Percentiles rank a stretch among this genome's conserved stretches.
These are phyloP conservation scores for Thalassiosira ordinaria DNA, from an alignment of 352 stramenopile species.

Conservation along the genomic window DNA sequence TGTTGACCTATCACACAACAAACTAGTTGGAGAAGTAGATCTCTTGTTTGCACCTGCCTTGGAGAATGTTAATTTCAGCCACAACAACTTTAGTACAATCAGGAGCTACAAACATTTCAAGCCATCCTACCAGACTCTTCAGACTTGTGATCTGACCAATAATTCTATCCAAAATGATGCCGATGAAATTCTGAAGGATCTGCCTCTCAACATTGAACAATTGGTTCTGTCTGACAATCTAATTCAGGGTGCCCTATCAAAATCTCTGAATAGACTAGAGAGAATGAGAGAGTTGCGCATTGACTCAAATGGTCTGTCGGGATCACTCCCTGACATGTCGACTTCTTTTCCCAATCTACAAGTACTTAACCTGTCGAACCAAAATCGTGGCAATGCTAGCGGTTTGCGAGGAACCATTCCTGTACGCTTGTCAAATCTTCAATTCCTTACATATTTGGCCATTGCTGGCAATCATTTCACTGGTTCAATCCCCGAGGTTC, in stretches of 20 bases:
- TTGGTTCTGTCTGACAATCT: slow-evolving; percentile 21
- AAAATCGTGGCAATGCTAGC: not conserved
- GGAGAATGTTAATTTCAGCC: slow-evolving; percentile 14
- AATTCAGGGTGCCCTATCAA: slow-evolving; percentile 22
- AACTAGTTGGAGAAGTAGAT: slow-evolving; percentile 17
- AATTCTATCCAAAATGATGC: slow-evolving; percentile 27
- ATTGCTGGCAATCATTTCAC: slow-evolving; percentile 22
- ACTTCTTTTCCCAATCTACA: not conserved
- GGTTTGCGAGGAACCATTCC: not conserved
- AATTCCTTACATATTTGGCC: not conserved
- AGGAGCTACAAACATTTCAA: slow-evolving; percentile 10
- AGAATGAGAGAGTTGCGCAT: not conserved
- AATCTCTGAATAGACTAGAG: slow-evolving; percentile 25
- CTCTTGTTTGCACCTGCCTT: not conserved
- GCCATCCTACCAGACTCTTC: slow-evolving; percentile 20
- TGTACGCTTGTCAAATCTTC: not conserved
- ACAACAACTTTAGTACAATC: slow-evolving; percentile 24
- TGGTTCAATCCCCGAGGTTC: slow-evolving; percentile 12
- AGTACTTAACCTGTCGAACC: no score
- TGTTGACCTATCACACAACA: slow-evolving; percentile 34
- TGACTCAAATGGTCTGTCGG: not conserved
- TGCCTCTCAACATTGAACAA: slow-evolving; percentile 25
- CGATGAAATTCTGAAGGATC: slow-evolving; percentile 6
- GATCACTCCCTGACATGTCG: not conserved
- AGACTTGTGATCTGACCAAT: slow-evolving; percentile 25